These are phyloP conservation scores for Tuber microsphaerosporum DNA, from an alignment of 495 filamentous ascomycete species.

Conservation along the genomic window DNA sequence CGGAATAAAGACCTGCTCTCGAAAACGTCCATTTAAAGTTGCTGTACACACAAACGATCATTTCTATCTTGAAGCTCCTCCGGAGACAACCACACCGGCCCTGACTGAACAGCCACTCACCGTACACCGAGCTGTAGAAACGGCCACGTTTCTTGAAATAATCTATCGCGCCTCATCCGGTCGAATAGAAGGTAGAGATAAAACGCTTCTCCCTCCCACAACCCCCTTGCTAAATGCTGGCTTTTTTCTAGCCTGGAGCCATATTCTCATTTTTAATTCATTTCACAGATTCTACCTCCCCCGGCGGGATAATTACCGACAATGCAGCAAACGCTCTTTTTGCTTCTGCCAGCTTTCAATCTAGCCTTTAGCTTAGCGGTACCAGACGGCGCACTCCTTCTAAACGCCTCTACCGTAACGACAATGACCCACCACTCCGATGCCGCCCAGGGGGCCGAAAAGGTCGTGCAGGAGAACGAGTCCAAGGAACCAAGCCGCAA, in stretches of 20 bases:
- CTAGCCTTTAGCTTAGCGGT: neutral
- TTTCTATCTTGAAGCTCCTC: neutral
- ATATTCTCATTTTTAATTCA: neutral
- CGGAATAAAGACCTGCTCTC: neutral
- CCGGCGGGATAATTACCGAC: neutral
- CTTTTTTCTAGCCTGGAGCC: neutral
- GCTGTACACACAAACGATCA: neutral
- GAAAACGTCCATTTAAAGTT: neutral
- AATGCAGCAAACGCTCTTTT: neutral
- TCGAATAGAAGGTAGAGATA: neutral
- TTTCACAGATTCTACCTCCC: neutral
- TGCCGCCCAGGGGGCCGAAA: neutral
- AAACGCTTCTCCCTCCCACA: neutral
- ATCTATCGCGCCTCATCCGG: neutral
- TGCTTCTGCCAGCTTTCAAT: neutral
- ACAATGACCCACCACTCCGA: neutral
- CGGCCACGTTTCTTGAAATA: neutral
- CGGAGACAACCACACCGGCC: neutral
- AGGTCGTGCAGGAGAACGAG: neutral
- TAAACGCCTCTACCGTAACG: neutral
- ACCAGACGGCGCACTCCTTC: neutral
- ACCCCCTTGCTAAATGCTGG: neutral
- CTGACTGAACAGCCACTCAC: neutral
- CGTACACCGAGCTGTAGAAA: neutral
- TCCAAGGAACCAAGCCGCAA: neutral